Evolutionary conservation across 805 yeast genomes (phyloP).

Genomic region (Nakazawaea populi): DNA sequence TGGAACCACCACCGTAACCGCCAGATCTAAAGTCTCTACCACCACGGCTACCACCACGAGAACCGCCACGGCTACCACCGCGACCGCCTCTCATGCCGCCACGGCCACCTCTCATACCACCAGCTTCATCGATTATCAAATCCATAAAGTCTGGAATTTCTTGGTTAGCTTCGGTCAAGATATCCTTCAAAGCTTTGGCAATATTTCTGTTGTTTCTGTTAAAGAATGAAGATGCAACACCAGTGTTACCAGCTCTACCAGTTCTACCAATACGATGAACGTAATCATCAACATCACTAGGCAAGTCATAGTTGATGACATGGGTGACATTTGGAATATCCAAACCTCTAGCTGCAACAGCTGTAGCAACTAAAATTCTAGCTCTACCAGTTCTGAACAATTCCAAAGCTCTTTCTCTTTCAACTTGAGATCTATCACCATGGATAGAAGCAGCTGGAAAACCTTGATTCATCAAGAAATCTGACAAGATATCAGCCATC

Average conservation of each 20-base stretch:
- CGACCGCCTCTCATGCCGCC: constrained; percentile 39
- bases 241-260: constrained; percentile 99
- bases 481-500: constrained; percentile 95
- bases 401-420: constrained; percentile 96
- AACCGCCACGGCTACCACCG: constrained; percentile 28
- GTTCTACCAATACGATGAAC: constrained; percentile 99
- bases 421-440: constrained; percentile 97
- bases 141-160: constrained; percentile 89
- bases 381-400: constrained; percentile 90
- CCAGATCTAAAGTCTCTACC: constrained; percentile 12
- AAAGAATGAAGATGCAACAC: constrained; percentile 97
- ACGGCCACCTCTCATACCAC: constrained; percentile 46
- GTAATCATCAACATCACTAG: constrained; percentile 95
- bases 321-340: constrained; percentile 99
- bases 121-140: constrained; percentile 72
- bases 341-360: constrained; percentile 99
- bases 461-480: constrained; percentile 80
- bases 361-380: constrained; percentile 96
- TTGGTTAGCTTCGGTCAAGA: constrained; percentile 94
- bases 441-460: constrained; percentile 98
- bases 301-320: constrained; percentile 95
- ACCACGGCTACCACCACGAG: constrained; percentile 14
- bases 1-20: constrained; percentile 27
- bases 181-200: constrained; percentile 79
- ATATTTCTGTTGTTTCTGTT: constrained; percentile 92